These are phyloP conservation scores for Cordia subcordata DNA, from an alignment of 257 asterid species.

Conservation along the genomic window DNA sequence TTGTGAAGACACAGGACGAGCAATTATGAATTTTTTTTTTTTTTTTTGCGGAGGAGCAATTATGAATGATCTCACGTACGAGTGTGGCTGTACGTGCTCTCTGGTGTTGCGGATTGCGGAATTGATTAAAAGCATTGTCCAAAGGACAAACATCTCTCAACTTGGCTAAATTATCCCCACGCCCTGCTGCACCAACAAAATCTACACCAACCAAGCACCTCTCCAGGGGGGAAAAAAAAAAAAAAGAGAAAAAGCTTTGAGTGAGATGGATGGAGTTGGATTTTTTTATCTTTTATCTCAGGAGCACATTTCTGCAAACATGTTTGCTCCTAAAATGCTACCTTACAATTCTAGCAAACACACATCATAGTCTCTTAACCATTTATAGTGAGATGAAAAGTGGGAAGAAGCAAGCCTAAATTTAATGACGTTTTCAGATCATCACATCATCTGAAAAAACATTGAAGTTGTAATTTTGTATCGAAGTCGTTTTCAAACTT, in stretches of 20 bases:
- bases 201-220: not conserved
- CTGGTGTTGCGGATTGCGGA: no score
- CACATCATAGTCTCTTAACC: conserved; percentile 20
- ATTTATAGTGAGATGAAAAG: conserved; percentile 18
- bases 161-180: no score
- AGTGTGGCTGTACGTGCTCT: no score
- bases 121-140: no score
- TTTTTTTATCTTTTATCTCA: no score
- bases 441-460: no score
- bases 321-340: conserved; percentile 28
- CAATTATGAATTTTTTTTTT: no score
- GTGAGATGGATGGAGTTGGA: conserved; percentile 1
- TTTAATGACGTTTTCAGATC: conserved; percentile 14
- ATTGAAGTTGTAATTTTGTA: conserved; percentile 21
- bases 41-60: no score
- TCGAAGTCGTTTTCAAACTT: conserved; percentile 3
- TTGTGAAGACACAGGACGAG: no score
- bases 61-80: no score
- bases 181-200: not conserved
- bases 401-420: conserved; percentile 5
- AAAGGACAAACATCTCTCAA: no score
- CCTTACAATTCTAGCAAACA: conserved; percentile 15
- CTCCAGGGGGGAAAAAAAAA: no score
- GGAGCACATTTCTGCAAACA: conserved; percentile 12
- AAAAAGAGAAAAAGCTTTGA: conserved; percentile 5